These are phyloP conservation scores for Lipomyces yarrowii DNA, from an alignment of 1,139 yeast genomes.

Conservation along the genomic window DNA sequence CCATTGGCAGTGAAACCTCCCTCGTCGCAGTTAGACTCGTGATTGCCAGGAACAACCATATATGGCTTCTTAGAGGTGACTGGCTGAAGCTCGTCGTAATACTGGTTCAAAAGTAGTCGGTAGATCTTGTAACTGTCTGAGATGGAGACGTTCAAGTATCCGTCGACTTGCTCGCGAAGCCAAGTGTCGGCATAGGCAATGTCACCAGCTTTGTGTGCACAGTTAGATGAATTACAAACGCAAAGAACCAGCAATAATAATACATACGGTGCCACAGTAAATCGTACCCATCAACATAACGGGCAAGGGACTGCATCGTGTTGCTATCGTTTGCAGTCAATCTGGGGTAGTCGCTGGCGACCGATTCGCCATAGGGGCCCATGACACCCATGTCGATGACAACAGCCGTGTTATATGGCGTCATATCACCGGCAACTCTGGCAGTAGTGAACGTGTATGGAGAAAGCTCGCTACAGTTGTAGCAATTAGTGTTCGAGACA, in stretches of 20 bases:
- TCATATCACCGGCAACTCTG: slow-evolving; percentile 32
- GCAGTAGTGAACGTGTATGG: slow-evolving; percentile 35
- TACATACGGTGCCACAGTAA: slow-evolving; percentile 38
- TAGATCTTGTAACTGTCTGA: slow-evolving; percentile 32
- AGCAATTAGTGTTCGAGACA: slow-evolving; percentile 31
- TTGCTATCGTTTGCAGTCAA: slow-evolving; percentile 31
- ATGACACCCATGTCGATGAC: slow-evolving; percentile 39
- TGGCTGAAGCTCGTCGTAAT: slow-evolving; percentile 37
- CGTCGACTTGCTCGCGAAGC: slow-evolving; percentile 36
- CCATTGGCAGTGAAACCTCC: slow-evolving; percentile 34
- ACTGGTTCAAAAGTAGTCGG: slow-evolving; percentile 35
- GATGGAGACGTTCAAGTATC: slow-evolving; percentile 29
- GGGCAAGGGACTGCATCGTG: slow-evolving; percentile 36
- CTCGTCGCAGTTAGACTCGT: slow-evolving; percentile 40
- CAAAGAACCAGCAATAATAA: too few relatives aligned
- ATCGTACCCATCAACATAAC: slow-evolving; percentile 34
- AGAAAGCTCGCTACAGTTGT: slow-evolving; percentile 20
- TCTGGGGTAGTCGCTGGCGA: slow-evolving; percentile 31
- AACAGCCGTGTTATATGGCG: slow-evolving; percentile 36
- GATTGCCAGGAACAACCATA: slow-evolving; percentile 42
- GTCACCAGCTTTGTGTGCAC: slow-evolving; percentile 35
- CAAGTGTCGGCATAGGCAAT: slow-evolving; percentile 41
- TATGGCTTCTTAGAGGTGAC: slow-evolving; percentile 36
- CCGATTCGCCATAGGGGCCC: slow-evolving; percentile 35
- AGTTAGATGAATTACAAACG: too few relatives aligned